A percentile compares a stretch with the other conserved stretches of the same genome.
These are phyloP conservation scores for Monosporascus ibericus DNA, from an alignment of 2,329 filamentous ascomycete genomes.

Conservation along the genomic window DNA sequence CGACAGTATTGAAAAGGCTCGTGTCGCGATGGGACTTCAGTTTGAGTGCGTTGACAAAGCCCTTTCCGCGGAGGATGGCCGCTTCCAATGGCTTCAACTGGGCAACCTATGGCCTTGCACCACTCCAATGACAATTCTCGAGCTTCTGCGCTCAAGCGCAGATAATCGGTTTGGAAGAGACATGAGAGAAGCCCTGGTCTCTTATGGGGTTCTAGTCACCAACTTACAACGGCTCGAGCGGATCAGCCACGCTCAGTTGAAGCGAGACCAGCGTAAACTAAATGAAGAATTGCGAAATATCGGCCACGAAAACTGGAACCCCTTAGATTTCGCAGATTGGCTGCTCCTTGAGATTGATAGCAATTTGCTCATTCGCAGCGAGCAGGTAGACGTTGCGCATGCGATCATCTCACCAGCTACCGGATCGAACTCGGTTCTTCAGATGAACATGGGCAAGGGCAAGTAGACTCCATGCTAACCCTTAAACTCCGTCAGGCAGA, in stretches of 20 bases:
- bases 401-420: constrained; percentile 52
- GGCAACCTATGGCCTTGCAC: constrained; percentile 39
- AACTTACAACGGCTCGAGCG: constrained; percentile 39
- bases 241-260: constrained; percentile 27
- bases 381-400: constrained; percentile 56
- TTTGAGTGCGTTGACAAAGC: constrained; percentile 4
- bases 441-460: constrained; percentile 61
- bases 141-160: constrained; percentile 35
- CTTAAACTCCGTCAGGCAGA: not conserved
- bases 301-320: constrained; percentile 54
- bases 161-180: constrained; percentile 21
- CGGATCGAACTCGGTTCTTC: constrained; percentile 51
- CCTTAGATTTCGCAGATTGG: constrained; percentile 51
- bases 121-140: constrained; percentile 36
- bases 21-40: not conserved
- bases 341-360: constrained; percentile 62
- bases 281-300: constrained; percentile 38
- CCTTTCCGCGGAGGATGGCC: constrained; percentile 7
- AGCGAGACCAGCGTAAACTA: constrained; percentile 20
- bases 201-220: constrained; percentile 38
- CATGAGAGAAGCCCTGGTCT: constrained; percentile 35
- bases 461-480: constrained; percentile 1
- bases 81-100: constrained; percentile 33
- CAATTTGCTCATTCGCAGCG: constrained; percentile 54
- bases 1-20: not conserved